phyloP scores from a whole-genome alignment of 148 eudicot species.

The Rhododendron henanense region DNA sequence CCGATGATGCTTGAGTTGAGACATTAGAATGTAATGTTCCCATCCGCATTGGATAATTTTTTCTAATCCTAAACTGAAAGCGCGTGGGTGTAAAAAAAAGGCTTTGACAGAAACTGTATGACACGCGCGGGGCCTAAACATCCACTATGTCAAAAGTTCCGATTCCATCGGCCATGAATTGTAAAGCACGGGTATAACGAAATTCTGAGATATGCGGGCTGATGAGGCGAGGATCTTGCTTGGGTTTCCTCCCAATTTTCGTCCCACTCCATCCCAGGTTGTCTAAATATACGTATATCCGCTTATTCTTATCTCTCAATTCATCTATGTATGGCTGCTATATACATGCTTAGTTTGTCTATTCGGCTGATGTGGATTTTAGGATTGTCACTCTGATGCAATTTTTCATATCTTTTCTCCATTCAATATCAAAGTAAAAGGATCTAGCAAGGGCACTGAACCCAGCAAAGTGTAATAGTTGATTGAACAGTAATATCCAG shows the following conservation, averaged over 20 bases:
- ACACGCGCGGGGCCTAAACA: too few relatives aligned
- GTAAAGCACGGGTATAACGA: not conserved
- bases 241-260: constrained; percentile 3
- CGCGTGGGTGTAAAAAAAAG: too few relatives aligned
- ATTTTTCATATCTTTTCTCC: not conserved
- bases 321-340: not conserved
- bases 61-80: too few relatives aligned
- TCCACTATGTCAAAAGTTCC: not conserved
- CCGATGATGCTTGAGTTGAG: too few relatives aligned
- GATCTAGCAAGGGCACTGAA: not conserved
- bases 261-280: constrained; percentile 2
- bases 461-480: not conserved
- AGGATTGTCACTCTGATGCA: not conserved
- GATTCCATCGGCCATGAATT: not conserved
- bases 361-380: not conserved
- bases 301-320: not conserved
- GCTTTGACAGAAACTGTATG: too few relatives aligned
- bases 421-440: not conserved
- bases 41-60: too few relatives aligned
- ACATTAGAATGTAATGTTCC: too few relatives aligned
- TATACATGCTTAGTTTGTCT: not conserved
- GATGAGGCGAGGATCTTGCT: constrained; percentile 3
- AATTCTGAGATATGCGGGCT: constrained; percentile 1
- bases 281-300: not conserved
- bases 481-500: not conserved